Evolutionary conservation across 2,329 filamentous ascomycete species (phyloP).

Genomic region (Drechslerella stenobrocha): DNA sequence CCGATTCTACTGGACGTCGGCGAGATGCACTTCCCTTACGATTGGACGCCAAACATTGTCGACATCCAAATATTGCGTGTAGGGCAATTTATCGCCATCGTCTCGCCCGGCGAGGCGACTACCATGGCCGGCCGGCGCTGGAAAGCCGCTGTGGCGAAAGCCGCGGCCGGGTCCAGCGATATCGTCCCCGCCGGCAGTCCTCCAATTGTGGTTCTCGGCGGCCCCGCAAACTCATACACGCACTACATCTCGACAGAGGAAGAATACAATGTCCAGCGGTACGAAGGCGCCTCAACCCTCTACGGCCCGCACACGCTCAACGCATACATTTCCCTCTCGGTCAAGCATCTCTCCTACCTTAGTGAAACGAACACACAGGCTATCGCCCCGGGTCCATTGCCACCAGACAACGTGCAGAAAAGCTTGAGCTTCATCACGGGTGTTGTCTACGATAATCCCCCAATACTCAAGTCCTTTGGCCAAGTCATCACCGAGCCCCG

Average conservation of each 20-base stretch:
- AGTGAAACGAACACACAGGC: constrained; percentile 59
- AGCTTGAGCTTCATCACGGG: constrained; percentile 78
- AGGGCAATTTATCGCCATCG: constrained; percentile 79
- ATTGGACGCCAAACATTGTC: constrained; percentile 88
- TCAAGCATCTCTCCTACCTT: constrained; percentile 71
- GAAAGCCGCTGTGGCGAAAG: constrained; percentile 69
- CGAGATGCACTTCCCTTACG: constrained; percentile 74
- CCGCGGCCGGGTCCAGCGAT: constrained; percentile 56
- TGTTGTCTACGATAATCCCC: constrained; percentile 73
- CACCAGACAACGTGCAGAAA: constrained; percentile 76
- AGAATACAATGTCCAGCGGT: constrained; percentile 81
- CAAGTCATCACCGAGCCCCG: constrained; percentile 63
- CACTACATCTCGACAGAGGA: constrained; percentile 79
- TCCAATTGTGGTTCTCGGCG: constrained; percentile 71
- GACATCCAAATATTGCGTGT: constrained; percentile 84
- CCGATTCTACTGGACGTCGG: constrained; percentile 87
- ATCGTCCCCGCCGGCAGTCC: constrained; percentile 59
- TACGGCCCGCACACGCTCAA: constrained; percentile 80
- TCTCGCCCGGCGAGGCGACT: constrained; percentile 83
- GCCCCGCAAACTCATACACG: constrained; percentile 86
- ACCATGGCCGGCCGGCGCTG: constrained; percentile 91
- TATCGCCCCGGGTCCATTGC: constrained; percentile 63
- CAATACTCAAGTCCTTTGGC: constrained; percentile 71
- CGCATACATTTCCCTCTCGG: constrained; percentile 83
- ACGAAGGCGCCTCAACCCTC: constrained; percentile 91